These are phyloP conservation scores for Verticillium tricorpus DNA, from an alignment of 2,329 filamentous ascomycete genomes.

Conservation along the genomic window DNA sequence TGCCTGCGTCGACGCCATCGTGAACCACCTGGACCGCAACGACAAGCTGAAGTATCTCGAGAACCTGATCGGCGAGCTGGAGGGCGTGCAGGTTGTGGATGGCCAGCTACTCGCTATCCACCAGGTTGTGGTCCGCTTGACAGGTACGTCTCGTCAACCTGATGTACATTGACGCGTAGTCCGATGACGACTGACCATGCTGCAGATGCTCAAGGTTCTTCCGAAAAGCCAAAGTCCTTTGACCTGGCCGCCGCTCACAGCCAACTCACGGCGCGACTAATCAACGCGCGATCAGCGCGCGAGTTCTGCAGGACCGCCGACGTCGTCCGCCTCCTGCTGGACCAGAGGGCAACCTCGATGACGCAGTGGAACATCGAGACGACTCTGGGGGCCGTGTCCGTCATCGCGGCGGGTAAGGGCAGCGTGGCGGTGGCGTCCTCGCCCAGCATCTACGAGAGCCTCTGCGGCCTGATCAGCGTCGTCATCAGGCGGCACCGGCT, in stretches of 20 bases:
- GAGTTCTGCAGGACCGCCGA: conserved; percentile 35
- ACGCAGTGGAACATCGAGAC: conserved; percentile 55
- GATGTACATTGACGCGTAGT: background rate
- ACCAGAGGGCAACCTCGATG: conserved; percentile 45
- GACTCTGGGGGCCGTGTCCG: conserved; percentile 41
- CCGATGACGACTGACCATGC: background rate
- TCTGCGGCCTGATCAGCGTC: conserved; percentile 50
- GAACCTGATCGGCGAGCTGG: conserved; percentile 28
- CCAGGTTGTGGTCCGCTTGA: conserved; percentile 33
- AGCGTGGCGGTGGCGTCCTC: conserved; percentile 13
- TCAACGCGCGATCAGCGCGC: conserved; percentile 19
- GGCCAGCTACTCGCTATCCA: conserved; percentile 41
- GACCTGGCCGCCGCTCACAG: conserved; percentile 37
- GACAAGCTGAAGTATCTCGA: conserved; percentile 33
- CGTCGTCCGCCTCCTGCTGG: conserved; percentile 40
- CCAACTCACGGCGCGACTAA: conserved; percentile 29
- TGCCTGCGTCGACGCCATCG: conserved; percentile 25
- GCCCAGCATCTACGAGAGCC: conserved; percentile 35
- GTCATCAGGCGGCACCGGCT: conserved; percentile 57
- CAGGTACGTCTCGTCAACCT: conserved; percentile 23
- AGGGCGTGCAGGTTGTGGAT: conserved; percentile 23
- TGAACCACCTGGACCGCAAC: conserved; percentile 23
- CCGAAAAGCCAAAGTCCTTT: conserved; percentile 20
- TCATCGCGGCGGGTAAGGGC: conserved; percentile 19
- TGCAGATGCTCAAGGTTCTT: conserved; percentile 6